Conservation (phyloP, 108 stramenopile genomes). For the Cyclotella cryptica region DNA sequence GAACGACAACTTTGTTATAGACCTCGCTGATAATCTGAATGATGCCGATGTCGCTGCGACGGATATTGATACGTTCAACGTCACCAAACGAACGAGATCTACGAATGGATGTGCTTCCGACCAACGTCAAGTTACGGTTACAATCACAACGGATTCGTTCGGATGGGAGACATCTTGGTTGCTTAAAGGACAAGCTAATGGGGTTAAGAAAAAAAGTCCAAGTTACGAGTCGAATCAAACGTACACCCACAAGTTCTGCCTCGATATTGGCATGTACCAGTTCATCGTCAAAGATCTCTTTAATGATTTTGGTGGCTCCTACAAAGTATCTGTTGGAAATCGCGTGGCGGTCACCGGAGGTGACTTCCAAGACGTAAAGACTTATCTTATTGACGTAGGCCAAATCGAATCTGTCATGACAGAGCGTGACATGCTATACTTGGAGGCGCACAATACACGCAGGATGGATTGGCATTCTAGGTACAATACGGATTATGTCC, state of each 20-base stretch:
- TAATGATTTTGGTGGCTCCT: constrained; percentile 18
- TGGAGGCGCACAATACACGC: constrained; percentile 35
- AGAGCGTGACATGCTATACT: constrained; percentile 31
- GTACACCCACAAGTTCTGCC: constrained; percentile 14
- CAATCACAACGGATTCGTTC: constrained; percentile 15
- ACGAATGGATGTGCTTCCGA: background rate
- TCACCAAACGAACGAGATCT: background rate
- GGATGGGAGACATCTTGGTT: constrained; percentile 25
- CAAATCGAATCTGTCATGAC: constrained; percentile 34
- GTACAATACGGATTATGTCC: constrained; percentile 37
- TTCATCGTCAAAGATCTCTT: constrained; percentile 27
- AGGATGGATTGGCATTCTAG: constrained; percentile 26
- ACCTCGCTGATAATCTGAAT: too few relatives aligned
- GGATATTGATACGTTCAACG: background rate
- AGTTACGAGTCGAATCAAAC: background rate
- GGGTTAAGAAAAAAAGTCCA: constrained; percentile 6
- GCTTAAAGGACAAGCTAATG: background rate
- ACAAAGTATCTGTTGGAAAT: constrained; percentile 24
- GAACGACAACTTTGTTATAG: too few relatives aligned
- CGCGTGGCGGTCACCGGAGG: constrained; percentile 16
- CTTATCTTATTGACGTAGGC: constrained; percentile 24
- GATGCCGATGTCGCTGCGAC: too few relatives aligned
- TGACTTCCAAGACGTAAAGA: background rate
- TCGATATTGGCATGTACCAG: constrained; percentile 25
- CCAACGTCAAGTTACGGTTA: constrained; percentile 7